A percentile compares a stretch with the other conserved stretches of the same genome.
phyloP scores from a whole-genome alignment of 208 protist species.

The Acanthamoeba polyphaga region DNA sequence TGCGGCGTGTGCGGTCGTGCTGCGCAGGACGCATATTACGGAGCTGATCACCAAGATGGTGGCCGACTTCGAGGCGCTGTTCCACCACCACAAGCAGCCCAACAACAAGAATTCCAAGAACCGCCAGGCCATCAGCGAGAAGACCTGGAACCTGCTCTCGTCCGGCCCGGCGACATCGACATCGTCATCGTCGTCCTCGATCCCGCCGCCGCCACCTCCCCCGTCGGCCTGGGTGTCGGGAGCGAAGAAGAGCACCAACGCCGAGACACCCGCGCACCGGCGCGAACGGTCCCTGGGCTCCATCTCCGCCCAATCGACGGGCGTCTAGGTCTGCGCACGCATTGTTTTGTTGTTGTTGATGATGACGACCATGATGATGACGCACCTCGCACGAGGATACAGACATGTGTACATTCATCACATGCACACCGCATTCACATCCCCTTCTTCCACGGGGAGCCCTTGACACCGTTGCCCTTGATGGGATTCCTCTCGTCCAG shows the following conservation, averaged over 20 bases:
- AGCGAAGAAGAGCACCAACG: neutral
- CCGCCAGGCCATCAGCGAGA: neutral
- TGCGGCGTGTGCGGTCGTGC: no score
- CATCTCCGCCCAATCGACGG: neutral
- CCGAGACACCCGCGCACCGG: neutral
- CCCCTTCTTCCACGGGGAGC: neutral
- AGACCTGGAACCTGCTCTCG: neutral
- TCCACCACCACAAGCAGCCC: neutral
- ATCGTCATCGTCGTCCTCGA: neutral
- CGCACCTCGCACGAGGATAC: no score
- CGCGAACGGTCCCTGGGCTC: neutral
- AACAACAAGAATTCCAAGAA: neutral
- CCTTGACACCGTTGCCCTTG: neutral
- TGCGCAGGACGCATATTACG: constrained; percentile 26
- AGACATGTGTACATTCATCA: no score
- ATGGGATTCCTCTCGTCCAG: constrained; percentile 11
- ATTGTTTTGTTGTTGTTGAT: no score
- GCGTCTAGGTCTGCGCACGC: no score
- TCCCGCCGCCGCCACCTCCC: neutral
- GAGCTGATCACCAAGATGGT: constrained; percentile 32
- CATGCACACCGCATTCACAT: no score
- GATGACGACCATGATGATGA: no score
- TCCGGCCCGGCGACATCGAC: neutral
- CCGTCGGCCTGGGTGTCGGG: neutral
- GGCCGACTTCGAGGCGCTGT: neutral